These are phyloP conservation scores for Geosmithia putterillii DNA, from an alignment of 2,329 filamentous ascomycete species.

Conservation along the genomic window DNA sequence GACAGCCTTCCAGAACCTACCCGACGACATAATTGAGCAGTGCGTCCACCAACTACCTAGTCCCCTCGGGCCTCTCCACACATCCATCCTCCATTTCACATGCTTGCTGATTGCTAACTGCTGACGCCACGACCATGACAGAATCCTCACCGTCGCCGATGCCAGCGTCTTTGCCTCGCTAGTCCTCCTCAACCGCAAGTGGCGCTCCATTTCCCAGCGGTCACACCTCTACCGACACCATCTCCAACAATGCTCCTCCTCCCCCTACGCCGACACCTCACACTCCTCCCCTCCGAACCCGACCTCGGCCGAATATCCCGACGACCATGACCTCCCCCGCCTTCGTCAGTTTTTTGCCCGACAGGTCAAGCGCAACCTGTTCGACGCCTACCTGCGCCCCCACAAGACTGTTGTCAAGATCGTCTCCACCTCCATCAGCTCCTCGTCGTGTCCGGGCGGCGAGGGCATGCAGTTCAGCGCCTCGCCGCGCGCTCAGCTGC, in stretches of 20 bases:
- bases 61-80: not conserved
- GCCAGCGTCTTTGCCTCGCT: slow-evolving; percentile 56
- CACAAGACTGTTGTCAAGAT: slow-evolving; percentile 62
- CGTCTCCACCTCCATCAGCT: slow-evolving; percentile 73
- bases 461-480: slow-evolving; percentile 79
- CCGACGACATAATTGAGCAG: slow-evolving; percentile 61
- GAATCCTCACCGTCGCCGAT: slow-evolving; percentile 48
- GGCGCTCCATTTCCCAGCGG: slow-evolving; percentile 51
- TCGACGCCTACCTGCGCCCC: slow-evolving; percentile 63
- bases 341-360: slow-evolving; percentile 55
- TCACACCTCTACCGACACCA: slow-evolving; percentile 51
- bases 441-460: slow-evolving; percentile 68
- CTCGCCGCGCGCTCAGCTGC: slow-evolving; percentile 60
- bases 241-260: slow-evolving; percentile 47
- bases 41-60: slow-evolving; percentile 23
- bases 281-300: slow-evolving; percentile 26
- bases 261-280: slow-evolving; percentile 40
- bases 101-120: not conserved
- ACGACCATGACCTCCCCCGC: slow-evolving; percentile 38
- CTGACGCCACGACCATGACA: slow-evolving; percentile 18
- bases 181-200: slow-evolving; percentile 51
- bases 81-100: not conserved
- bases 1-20: slow-evolving; percentile 34
- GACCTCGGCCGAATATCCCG: slow-evolving; percentile 3
- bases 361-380: slow-evolving; percentile 66